phyloP scores from a whole-genome alignment of 306 rosid species.

The Vicia sativa region DNA sequence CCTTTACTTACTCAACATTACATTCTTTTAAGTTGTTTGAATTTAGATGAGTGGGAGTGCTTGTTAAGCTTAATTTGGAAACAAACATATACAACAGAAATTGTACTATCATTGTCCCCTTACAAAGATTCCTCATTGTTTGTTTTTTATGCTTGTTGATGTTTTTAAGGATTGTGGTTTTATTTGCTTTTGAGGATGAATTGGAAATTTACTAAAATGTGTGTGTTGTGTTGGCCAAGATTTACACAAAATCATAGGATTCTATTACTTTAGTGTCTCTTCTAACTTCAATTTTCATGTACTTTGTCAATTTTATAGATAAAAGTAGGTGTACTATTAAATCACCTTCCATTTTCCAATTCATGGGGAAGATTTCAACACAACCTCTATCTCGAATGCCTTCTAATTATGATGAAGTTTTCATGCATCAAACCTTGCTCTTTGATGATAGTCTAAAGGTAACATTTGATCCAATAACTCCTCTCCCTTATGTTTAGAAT shows the following conservation, averaged over 20 bases:
- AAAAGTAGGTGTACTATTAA: slow-evolving; percentile 13
- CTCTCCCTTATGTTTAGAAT: neutral
- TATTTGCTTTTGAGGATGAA: slow-evolving; percentile 42
- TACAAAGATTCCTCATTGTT: slow-evolving; percentile 9
- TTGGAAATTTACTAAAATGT: slow-evolving; percentile 40
- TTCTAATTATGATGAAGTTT: slow-evolving; percentile 90
- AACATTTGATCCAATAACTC: neutral
- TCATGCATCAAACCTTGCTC: slow-evolving; percentile 90
- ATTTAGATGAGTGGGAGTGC: neutral
- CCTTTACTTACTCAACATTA: slow-evolving; percentile 40
- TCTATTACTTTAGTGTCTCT: slow-evolving; percentile 26
- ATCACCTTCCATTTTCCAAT: slow-evolving; percentile 38
- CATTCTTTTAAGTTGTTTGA: slow-evolving; percentile 9
- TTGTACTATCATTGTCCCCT: neutral
- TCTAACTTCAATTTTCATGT: slow-evolving; percentile 34
- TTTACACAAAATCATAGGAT: slow-evolving; percentile 52
- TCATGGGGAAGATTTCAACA: slow-evolving; percentile 60
- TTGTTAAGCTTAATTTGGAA: neutral
- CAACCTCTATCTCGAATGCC: slow-evolving; percentile 55
- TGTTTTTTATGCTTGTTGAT: neutral
- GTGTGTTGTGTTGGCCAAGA: slow-evolving; percentile 51
- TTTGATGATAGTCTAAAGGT: slow-evolving; percentile 97
- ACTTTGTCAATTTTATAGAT: neutral
- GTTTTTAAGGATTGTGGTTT: slow-evolving; percentile 43
- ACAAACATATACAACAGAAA: neutral